A percentile compares a stretch with the other conserved stretches of the same genome.
These are phyloP conservation scores for Pyricularia pennisetigena DNA, from an alignment of 2,329 filamentous ascomycete species.

Conservation along the genomic window DNA sequence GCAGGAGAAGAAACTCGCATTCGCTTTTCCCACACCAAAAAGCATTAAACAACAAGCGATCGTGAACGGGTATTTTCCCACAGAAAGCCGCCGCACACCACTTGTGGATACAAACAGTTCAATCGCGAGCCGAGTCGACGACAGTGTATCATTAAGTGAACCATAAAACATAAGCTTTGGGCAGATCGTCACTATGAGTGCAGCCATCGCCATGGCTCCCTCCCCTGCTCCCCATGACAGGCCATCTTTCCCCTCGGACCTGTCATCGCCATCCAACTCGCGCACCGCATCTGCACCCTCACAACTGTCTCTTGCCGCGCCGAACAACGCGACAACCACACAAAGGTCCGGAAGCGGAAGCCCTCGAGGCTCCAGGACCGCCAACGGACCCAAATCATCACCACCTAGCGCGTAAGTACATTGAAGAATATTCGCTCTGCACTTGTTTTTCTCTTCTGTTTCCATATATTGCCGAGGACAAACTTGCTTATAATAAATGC, in stretches of 20 bases:
- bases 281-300: slow-evolving; percentile 25
- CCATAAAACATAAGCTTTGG: background rate
- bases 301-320: slow-evolving; percentile 26
- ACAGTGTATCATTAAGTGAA: background rate
- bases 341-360: slow-evolving; percentile 45
- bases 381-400: slow-evolving; percentile 39
- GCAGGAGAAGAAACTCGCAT: background rate
- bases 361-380: slow-evolving; percentile 30
- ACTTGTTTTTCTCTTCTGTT: slow-evolving; percentile 13
- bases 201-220: slow-evolving; percentile 58
- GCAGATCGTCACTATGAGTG: slow-evolving; percentile 44
- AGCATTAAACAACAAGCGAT: background rate
- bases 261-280: slow-evolving; percentile 30
- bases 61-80: background rate
- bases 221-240: slow-evolving; percentile 59
- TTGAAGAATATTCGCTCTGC: slow-evolving; percentile 7
- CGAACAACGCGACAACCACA: slow-evolving; percentile 26
- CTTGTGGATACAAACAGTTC: background rate
- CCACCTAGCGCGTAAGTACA: slow-evolving; percentile 49
- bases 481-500: slow-evolving; percentile 7
- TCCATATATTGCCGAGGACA: background rate
- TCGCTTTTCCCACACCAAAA: background rate
- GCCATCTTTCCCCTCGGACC: slow-evolving; percentile 33
- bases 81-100: background rate
- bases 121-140: background rate